Base-by-base conservation (phyloP, 768 basidiomycete genomes). In the Lactarius evosmus region DNA sequence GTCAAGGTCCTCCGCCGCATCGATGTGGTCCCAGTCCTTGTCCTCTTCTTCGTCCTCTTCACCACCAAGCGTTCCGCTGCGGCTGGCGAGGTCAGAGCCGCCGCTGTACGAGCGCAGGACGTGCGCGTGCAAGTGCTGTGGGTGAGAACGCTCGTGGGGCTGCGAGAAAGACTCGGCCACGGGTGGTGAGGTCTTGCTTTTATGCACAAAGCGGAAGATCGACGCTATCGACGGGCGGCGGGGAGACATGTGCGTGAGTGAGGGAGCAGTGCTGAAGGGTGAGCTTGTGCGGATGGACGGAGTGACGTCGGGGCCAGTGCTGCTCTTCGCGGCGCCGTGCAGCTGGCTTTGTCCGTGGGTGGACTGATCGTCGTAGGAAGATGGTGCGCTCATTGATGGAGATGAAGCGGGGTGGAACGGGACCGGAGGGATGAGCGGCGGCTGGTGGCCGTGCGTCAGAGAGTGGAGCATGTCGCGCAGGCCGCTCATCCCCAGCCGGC, bases 11-110 rank as follows among this genome's bases (percentile, higher is more conserved):
- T 85, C 80, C 6, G 82, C 80, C 6, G 84, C 82, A 51, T 92
- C 89, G 69, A 94, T 82, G 38, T 83, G 80, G 66, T 94, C 91
- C 92, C 92, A 93, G 70, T 92, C 91, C 56, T 87, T 87, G 12
- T 88, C 84, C 14, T 79, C 81, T 12, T 93, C 90, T 89, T 91
- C 93, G 69, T 91, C 91, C 50, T 86, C 86, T 17, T 87, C 83
- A n/a, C 79, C 80, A 17, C 75, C 74, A 4, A 70, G 72, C 9
- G 72, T 73, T 53, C 73, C 74, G 49, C 73, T 74, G 29, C 74
- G 72, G 34, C 72, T 66, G n/a, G 64, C 60, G 14, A 66, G 69
- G n/a, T 67, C 69, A 0, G 70, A 70, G 3, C 69, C 67, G 29
- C 71, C 63, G 65, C 66, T 69, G 19, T 53, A 58, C 14, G 61